Conservation (phyloP, 345 rosid genomes). For the Gossypium anomalum region DNA sequence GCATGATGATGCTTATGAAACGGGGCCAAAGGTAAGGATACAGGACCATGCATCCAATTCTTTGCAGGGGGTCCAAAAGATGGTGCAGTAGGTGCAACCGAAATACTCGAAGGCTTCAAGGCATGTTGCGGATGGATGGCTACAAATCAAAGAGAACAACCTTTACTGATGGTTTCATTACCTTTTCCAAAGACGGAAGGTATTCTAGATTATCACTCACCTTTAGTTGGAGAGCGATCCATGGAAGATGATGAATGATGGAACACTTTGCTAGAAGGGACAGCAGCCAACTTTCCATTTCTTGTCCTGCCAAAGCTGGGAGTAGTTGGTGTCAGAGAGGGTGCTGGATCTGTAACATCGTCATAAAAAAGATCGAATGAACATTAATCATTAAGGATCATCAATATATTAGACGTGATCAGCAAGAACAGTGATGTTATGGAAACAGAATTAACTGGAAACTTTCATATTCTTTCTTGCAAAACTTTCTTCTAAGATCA, state of each 20-base stretch:
- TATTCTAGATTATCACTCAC: slow-evolving; percentile 18
- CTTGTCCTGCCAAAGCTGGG: slow-evolving; percentile 25
- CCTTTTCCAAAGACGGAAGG: neutral
- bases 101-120: slow-evolving; percentile 42
- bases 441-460: slow-evolving; percentile 5
- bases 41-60: slow-evolving; percentile 27
- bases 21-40: slow-evolving; percentile 29
- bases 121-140: slow-evolving; percentile 28
- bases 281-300: slow-evolving; percentile 22
- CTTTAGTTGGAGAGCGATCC: slow-evolving; percentile 27
- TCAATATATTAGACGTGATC: neutral
- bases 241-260: slow-evolving; percentile 24
- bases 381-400: slow-evolving; percentile 12
- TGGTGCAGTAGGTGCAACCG: slow-evolving; percentile 42
- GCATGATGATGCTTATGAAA: slow-evolving; percentile 29
- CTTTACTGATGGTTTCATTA: neutral
- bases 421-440: neutral
- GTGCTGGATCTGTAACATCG: slow-evolving; percentile 29
- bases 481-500: neutral
- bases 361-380: slow-evolving; percentile 11
- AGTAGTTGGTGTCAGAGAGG: slow-evolving; percentile 23
- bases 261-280: slow-evolving; percentile 18
- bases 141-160: slow-evolving; percentile 23
- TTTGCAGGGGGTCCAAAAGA: slow-evolving; percentile 24
- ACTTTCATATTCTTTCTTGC: neutral